phyloP scores from a whole-genome alignment of 2,329 filamentous ascomycete species.

The Nemania serpens region DNA sequence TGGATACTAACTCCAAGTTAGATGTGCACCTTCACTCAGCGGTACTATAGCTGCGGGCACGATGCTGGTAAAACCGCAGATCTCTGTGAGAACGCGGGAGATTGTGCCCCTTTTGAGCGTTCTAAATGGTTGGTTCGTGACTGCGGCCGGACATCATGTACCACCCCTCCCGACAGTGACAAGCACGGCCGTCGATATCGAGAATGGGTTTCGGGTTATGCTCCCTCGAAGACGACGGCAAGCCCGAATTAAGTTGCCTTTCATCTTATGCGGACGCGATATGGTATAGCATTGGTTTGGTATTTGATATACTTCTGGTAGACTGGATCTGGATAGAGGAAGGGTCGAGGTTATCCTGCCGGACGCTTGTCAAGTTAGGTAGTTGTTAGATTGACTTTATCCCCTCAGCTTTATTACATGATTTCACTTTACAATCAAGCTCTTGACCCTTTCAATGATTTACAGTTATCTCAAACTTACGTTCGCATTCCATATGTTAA shows the following conservation, averaged over 20 bases:
- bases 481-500: no score
- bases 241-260: not conserved
- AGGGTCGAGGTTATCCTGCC: no score
- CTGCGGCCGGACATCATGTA: not conserved
- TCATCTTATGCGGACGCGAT: not conserved
- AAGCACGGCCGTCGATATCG: not conserved
- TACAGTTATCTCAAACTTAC: no score
- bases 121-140: not conserved
- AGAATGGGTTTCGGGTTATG: not conserved
- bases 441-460: no score
- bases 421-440: no score
- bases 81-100: not conserved
- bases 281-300: no score
- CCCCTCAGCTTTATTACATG: no score
- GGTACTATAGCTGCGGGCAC: not conserved
- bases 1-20: not conserved
- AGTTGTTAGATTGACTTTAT: no score
- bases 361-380: no score
- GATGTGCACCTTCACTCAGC: conserved; percentile 1
- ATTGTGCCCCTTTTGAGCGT: not conserved
- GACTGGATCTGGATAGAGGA: conserved; percentile 4
- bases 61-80: not conserved
- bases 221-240: not conserved
- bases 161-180: conserved; percentile 1
- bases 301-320: not conserved